A percentile compares a stretch with the other conserved stretches of the same genome.
Conservation (phyloP, 2,329 filamentous ascomycete genomes). For the Fonsecaea multimorphosa region DNA sequence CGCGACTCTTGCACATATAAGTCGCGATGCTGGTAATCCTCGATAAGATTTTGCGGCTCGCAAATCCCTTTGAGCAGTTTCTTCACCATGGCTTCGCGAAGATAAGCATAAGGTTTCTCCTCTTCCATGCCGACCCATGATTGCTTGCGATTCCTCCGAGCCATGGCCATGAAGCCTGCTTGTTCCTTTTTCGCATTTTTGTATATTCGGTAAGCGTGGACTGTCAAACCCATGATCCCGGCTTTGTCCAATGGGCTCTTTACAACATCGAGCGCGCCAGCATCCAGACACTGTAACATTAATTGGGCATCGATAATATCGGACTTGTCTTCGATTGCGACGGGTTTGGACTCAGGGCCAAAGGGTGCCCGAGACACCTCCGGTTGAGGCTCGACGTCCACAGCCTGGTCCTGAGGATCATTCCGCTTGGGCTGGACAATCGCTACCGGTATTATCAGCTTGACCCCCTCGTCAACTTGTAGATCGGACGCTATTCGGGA, state of each 20-base stretch:
- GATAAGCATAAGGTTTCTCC: slow-evolving; percentile 83
- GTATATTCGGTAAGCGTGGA: slow-evolving; percentile 82
- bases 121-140: slow-evolving; percentile 91
- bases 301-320: slow-evolving; percentile 57
- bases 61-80: slow-evolving; percentile 89
- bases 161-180: slow-evolving; percentile 68
- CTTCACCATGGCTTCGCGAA: slow-evolving; percentile 92
- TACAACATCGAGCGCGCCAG: slow-evolving; percentile 85
- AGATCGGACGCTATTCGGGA: slow-evolving; percentile 58
- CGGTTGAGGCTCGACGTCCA: slow-evolving; percentile 15
- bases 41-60: slow-evolving; percentile 68
- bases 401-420: slow-evolving; percentile 35
- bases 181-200: slow-evolving; percentile 77
- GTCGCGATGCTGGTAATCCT: slow-evolving; percentile 67
- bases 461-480: slow-evolving; percentile 56
- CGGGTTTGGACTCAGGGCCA: slow-evolving; percentile 32
- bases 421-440: slow-evolving; percentile 47
- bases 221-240: slow-evolving; percentile 74
- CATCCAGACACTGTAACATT: slow-evolving; percentile 77
- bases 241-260: slow-evolving; percentile 77
- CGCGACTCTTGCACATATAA: slow-evolving; percentile 72
- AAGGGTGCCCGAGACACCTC: slow-evolving; percentile 32
- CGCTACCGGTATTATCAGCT: slow-evolving; percentile 58
- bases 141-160: slow-evolving; percentile 77
- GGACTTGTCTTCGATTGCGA: slow-evolving; percentile 40